Evolutionary conservation across 2,329 filamentous ascomycete genomes (phyloP), one percentile per base, ranked within the genome.

Genomic region (Paecilomyces niveus): DNA sequence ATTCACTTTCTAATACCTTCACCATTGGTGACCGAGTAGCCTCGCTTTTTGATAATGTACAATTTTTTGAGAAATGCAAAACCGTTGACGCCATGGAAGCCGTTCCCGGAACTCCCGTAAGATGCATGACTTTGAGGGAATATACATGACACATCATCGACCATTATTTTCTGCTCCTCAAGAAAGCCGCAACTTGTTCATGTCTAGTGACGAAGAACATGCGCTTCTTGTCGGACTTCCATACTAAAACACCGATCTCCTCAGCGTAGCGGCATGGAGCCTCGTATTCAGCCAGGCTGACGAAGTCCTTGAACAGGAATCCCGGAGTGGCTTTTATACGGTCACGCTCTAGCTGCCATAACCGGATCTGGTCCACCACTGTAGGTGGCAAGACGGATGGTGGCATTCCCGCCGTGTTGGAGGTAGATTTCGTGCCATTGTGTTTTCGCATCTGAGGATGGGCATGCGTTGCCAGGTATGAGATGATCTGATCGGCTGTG

Each of bases 331-430:
- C 86, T 72, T 89, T 89, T 84, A 99, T 95, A 55, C 94, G 85
- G 78, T 99, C 94, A 63, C 93, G 92, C 75, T 99, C 94, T 56
- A 97, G 86, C 78, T 99, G 93, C 94, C 94, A 99, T 21, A 99
- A 84, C 1, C 92, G 84, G 68, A 99, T 97, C 79, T 99, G 94
- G 74, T 99, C 94, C 62, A 97, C 90, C 15, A 99, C 94, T 0
- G 95, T 97, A 0, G 94, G 92, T 1, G 95, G 94, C 1, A 99
- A 82, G 15, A 96, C 85, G 1, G 92, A 89, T 0, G 75, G 68
- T 1, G 75, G 68, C 11, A 75, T 63, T 2, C 73, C 72, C 3
- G 68, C 62, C 21, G 67, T 66, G 24, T 72, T 83, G 67, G 54
- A 80, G 64, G 26, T 72, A 50, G 70, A 70, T 58, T 72, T 72